phyloP scores from a whole-genome alignment of 108 stramenopile genomes.

The Nitzschia sp. region DNA sequence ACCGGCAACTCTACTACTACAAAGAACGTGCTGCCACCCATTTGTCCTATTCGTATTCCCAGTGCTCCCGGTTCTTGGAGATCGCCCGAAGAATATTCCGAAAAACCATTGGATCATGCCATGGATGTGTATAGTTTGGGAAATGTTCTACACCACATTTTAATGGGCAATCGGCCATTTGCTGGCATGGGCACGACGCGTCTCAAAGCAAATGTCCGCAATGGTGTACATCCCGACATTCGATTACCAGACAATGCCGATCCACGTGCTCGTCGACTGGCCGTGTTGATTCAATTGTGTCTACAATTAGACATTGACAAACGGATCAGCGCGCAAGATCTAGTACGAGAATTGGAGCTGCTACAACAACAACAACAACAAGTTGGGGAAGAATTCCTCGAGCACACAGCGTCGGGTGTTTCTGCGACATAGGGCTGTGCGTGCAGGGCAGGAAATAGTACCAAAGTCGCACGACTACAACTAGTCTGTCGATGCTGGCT shows the following conservation, averaged over 20 bases:
- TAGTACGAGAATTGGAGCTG: conserved; percentile 10
- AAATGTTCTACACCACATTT: conserved; percentile 64
- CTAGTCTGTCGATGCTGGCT: no score
- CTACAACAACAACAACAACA: no score
- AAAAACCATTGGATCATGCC: conserved; percentile 24
- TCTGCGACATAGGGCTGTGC: no score
- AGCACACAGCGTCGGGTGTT: no score
- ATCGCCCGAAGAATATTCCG: conserved; percentile 72
- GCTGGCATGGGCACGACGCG: conserved; percentile 29
- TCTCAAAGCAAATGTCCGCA: conserved; percentile 2
- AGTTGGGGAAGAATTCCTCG: no score
- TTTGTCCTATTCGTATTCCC: conserved; percentile 71
- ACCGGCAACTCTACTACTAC: not conserved
- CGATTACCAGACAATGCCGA: not conserved
- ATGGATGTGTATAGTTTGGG: conserved; percentile 73
- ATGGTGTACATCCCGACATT: conserved; percentile 8
- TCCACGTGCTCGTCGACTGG: not conserved
- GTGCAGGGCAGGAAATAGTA: no score
- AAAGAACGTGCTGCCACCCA: not conserved
- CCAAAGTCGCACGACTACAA: no score
- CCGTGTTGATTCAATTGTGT: not conserved
- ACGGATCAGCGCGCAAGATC: not conserved
- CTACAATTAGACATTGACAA: not conserved
- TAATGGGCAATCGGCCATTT: conserved; percentile 48
- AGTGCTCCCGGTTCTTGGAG: conserved; percentile 71